Conservation (phyloP, 768 basidiomycete species). For the Leccinum broughii region DNA sequence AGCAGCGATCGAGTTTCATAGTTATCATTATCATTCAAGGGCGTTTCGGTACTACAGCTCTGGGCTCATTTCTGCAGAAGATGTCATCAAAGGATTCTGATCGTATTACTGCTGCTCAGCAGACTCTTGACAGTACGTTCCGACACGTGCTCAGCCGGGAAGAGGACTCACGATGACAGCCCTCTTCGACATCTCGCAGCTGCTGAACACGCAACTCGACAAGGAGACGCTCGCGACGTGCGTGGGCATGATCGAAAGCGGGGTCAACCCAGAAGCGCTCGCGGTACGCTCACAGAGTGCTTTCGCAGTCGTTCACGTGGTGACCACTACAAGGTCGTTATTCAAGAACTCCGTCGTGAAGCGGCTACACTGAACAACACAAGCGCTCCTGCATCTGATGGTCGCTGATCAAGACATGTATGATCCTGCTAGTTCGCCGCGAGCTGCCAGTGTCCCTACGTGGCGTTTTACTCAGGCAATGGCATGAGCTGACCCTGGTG, state of each 20-base stretch:
- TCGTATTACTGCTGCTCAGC: conserved; percentile 61
- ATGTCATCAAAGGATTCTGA: conserved; percentile 56
- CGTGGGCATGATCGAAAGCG: conserved; percentile 88
- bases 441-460: neutral
- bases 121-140: conserved; percentile 68
- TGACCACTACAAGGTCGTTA: conserved; percentile 58
- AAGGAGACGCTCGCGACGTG: conserved; percentile 92
- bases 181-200: conserved; percentile 83
- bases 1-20: neutral
- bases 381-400: conserved; percentile 20
- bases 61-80: neutral
- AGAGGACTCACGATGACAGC: conserved; percentile 44
- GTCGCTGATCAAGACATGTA: conserved; percentile 17
- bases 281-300: conserved; percentile 56
- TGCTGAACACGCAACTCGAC: conserved; percentile 85
- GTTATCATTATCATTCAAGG: neutral
- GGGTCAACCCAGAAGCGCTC: conserved; percentile 89
- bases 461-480: conserved; percentile 3
- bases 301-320: conserved; percentile 5
- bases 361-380: conserved; percentile 43
- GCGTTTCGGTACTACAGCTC: neutral
- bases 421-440: neutral
- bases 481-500: neutral
- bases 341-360: conserved; percentile 81
- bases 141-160: neutral